phyloP scores from a whole-genome alignment of 164 flowering plant genomes.

The Berberis vulgaris region DNA sequence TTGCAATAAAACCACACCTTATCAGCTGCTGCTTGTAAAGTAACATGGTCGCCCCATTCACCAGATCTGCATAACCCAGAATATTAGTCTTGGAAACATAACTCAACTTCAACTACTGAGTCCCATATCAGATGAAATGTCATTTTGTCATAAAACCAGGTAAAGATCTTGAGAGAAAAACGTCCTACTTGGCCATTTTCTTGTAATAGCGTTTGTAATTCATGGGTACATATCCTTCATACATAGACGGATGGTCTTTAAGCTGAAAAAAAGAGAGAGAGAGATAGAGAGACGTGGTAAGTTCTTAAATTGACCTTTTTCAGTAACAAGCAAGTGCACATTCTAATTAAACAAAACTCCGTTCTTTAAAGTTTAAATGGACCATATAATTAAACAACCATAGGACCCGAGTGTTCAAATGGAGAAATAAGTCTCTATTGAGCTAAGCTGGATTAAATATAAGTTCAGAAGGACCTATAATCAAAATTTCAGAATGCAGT shows the following conservation, averaged over 20 bases:
- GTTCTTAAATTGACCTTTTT: too few species aligned
- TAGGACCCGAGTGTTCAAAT: neutral
- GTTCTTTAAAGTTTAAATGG: neutral
- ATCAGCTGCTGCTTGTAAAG: conserved; percentile 93
- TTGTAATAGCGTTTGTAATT: conserved; percentile 41
- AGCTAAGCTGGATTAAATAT: too few species aligned
- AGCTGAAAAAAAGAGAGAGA: conserved; percentile 42
- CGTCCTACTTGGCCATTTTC: conserved; percentile 29
- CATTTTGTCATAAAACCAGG: too few species aligned
- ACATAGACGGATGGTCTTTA: conserved; percentile 35
- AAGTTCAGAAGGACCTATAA: too few species aligned
- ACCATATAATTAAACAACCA: neutral
- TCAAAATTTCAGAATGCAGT: too few species aligned
- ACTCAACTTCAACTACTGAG: conserved; percentile 31
- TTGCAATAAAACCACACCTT: conserved; percentile 32
- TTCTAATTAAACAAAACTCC: neutral
- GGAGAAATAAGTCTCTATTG: neutral
- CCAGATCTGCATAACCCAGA: conserved; percentile 47
- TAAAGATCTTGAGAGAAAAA: neutral
- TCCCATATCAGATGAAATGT: too few species aligned
- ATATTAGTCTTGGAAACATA: conserved; percentile 10
- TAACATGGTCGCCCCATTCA: conserved; percentile 95
- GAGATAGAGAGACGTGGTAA: neutral
- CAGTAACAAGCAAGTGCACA: too few species aligned
- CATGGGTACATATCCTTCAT: conserved; percentile 71